A percentile compares a stretch with the other conserved stretches of the same genome.
Conservation (phyloP, 805 yeast genomes). For the Candida maesae region DNA sequence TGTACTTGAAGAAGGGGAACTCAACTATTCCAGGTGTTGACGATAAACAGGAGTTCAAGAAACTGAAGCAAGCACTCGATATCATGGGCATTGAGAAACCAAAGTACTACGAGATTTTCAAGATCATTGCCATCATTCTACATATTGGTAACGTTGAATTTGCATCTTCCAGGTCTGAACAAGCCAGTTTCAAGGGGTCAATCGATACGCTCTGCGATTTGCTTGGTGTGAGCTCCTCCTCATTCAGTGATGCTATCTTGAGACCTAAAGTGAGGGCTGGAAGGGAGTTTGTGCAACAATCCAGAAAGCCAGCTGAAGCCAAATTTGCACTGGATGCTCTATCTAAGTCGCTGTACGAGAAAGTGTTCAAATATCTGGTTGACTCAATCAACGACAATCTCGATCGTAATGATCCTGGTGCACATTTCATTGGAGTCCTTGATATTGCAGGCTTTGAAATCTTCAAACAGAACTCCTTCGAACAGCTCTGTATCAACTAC, state of each 20-base stretch:
- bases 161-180: conserved; percentile 62
- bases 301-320: conserved; percentile 76
- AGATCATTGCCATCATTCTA: conserved; percentile 68
- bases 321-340: conserved; percentile 80
- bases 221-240: conserved; percentile 57
- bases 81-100: conserved; percentile 63
- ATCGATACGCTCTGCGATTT: conserved; percentile 52
- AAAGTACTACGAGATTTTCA: conserved; percentile 58
- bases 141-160: conserved; percentile 85
- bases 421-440: conserved; percentile 82
- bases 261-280: conserved; percentile 91
- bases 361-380: conserved; percentile 74
- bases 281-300: conserved; percentile 75
- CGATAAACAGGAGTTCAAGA: conserved; percentile 65
- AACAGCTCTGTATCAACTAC: conserved; percentile 94
- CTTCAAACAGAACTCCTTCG: conserved; percentile 89
- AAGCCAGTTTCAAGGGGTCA: conserved; percentile 60
- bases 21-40: conserved; percentile 66
- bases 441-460: conserved; percentile 99
- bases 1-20: conserved; percentile 56
- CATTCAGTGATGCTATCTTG: conserved; percentile 56
- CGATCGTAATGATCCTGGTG: conserved; percentile 38
- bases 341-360: conserved; percentile 83
- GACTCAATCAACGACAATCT: conserved; percentile 69
- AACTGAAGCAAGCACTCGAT: conserved; percentile 61